These are phyloP conservation scores for Rhodotorula sp. DNA, from an alignment of 1,284 basidiomycete species.

Conservation along the genomic window DNA sequence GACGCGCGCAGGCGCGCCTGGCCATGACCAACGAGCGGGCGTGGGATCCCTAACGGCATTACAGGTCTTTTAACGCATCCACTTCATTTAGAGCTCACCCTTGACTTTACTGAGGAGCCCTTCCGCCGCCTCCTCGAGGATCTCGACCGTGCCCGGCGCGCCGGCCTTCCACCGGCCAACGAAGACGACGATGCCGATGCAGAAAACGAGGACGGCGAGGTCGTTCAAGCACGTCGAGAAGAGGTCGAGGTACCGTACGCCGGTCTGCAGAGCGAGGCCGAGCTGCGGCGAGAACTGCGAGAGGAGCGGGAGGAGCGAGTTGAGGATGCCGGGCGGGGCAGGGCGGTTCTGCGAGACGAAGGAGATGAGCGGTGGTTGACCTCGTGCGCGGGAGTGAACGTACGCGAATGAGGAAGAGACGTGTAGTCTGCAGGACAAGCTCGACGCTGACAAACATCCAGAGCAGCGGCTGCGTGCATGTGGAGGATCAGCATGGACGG, in stretches of 20 bases:
- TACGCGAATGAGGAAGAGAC: conserved; percentile 38
- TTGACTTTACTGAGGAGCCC: neutral
- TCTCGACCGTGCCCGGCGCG: conserved; percentile 3
- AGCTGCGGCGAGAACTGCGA: conserved; percentile 41
- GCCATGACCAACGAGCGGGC: no score
- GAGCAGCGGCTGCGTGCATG: conserved; percentile 39
- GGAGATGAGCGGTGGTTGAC: neutral
- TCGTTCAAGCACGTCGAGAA: conserved; percentile 39
- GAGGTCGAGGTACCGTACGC: conserved; percentile 33
- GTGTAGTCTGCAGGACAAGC: conserved; percentile 45
- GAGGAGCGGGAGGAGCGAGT: conserved; percentile 37
- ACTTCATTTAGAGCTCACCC: neutral
- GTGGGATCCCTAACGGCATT: neutral
- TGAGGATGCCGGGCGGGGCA: conserved; percentile 32
- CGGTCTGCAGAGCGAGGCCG: conserved; percentile 33
- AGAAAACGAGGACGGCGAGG: conserved; percentile 40
- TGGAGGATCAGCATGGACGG: neutral
- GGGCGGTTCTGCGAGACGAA: conserved; percentile 24
- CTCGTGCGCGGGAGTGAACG: neutral
- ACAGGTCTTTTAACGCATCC: neutral
- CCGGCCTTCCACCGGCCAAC: conserved; percentile 27
- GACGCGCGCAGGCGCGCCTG: no score
- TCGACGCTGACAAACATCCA: conserved; percentile 46
- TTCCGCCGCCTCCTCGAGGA: conserved; percentile 1
- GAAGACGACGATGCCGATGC: conserved; percentile 30